Conservation (phyloP, 306 rosid species). For the Castanea mollissima region DNA sequence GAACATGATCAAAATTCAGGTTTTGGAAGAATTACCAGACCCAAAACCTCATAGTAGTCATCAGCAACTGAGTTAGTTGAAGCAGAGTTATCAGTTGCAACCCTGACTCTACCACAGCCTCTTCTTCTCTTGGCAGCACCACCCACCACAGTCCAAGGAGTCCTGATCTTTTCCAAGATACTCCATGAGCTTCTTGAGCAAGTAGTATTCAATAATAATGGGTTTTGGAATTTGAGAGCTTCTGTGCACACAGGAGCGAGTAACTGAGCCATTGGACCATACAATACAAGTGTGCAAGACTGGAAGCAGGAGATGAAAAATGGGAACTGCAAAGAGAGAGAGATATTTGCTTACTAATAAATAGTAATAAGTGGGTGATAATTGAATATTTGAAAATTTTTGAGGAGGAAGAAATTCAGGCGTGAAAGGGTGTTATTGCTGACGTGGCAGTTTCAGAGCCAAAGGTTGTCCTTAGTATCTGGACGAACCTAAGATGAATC, state of each 20-base stretch:
- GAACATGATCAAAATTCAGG: conserved; percentile 6
- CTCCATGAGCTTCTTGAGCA: conserved; percentile 48
- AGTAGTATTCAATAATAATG: conserved; percentile 25
- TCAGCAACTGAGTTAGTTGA: conserved; percentile 57
- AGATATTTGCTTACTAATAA: neutral
- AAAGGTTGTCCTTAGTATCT: conserved; percentile 34
- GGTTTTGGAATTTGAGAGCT: conserved; percentile 53
- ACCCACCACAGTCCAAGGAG: conserved; percentile 32
- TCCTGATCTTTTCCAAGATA: conserved; percentile 24
- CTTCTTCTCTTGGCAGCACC: conserved; percentile 41
- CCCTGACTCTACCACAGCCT: conserved; percentile 51
- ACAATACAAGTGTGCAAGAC: neutral
- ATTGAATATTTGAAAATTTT: conserved; percentile 16
- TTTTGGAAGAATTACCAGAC: conserved; percentile 56
- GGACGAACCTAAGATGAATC: conserved; percentile 10
- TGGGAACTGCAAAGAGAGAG: neutral
- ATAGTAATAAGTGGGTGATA: conserved; percentile 25
- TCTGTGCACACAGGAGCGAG: conserved; percentile 66
- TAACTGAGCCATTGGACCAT: conserved; percentile 59
- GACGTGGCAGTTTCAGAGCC: conserved; percentile 69
- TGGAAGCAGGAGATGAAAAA: too few relatives aligned
- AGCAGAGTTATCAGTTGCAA: conserved; percentile 50
- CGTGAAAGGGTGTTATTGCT: conserved; percentile 27
- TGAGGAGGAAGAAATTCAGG: conserved; percentile 61
- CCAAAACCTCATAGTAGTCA: conserved; percentile 86